Evolutionary conservation across 1,284 basidiomycete genomes (phyloP).

Genomic region (Papiliotrema nemorosa): DNA sequence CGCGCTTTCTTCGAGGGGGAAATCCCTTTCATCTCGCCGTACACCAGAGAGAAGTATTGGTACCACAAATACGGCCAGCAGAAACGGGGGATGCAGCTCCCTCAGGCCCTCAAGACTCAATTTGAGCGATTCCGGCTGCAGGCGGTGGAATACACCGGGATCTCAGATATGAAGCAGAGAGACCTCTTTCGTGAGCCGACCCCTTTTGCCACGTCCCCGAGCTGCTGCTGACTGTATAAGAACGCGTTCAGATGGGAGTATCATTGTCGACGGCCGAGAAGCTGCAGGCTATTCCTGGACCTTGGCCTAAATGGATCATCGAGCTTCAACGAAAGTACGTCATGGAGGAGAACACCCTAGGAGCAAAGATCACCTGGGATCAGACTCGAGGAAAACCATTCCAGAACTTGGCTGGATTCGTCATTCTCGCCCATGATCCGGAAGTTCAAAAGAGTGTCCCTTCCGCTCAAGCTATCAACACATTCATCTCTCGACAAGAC

Average conservation of each 20-base stretch:
- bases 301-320: conserved; percentile 30
- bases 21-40: conserved; percentile 31
- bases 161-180: conserved; percentile 34
- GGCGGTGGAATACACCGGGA: conserved; percentile 31
- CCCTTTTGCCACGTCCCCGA: too few species aligned
- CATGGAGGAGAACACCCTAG: conserved; percentile 15
- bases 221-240: too few species aligned
- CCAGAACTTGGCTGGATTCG: conserved; percentile 24
- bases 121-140: conserved; percentile 39
- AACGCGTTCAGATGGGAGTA: conserved; percentile 47
- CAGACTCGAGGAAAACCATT: conserved; percentile 26
- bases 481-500: conserved; percentile 24
- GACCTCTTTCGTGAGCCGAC: conserved; percentile 50
- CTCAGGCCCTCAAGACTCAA: conserved; percentile 21
- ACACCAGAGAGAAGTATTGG: conserved; percentile 31
- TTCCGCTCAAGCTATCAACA: conserved; percentile 1
- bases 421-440: conserved; percentile 19
- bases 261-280: conserved; percentile 43
- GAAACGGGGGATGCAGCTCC: conserved; percentile 21
- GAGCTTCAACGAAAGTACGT: conserved; percentile 34
- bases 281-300: conserved; percentile 37
- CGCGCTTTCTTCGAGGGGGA: conserved; percentile 38
- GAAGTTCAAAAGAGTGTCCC: conserved; percentile 4
- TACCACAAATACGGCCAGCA: conserved; percentile 15
- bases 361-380: conserved; percentile 17